Evolutionary conservation across 768 basidiomycete genomes (phyloP).

Genomic region (Naganishia antarctica): DNA sequence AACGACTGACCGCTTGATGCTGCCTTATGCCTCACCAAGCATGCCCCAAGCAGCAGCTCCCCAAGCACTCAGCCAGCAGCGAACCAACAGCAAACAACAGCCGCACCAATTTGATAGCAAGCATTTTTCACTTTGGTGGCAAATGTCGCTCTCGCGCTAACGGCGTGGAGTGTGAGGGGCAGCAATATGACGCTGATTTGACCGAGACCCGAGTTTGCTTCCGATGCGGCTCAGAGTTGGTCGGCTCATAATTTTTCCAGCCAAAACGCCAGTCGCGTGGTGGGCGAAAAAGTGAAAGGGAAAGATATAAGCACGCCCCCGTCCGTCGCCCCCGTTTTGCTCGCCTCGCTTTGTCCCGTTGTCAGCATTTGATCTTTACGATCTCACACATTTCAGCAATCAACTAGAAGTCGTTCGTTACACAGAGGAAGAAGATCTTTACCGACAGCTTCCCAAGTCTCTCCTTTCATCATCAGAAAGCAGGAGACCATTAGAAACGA

Average conservation of each 20-base stretch:
- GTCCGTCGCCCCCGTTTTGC: background rate
- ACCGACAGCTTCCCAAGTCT: slow-evolving; percentile 15
- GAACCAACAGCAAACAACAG: no score
- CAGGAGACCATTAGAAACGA: background rate
- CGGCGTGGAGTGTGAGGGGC: no score
- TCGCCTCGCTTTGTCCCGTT: background rate
- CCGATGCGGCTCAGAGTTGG: background rate
- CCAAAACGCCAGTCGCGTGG: background rate
- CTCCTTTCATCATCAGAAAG: slow-evolving; percentile 2
- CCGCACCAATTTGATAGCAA: no score
- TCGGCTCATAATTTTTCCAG: background rate
- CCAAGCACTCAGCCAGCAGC: no score
- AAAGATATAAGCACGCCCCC: background rate
- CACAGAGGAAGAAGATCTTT: slow-evolving; percentile 13
- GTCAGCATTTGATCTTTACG: slow-evolving; percentile 7
- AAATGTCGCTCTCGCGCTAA: no score
- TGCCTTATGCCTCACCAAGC: no score
- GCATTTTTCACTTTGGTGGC: no score
- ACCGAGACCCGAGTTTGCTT: background rate
- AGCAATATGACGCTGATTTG: no score
- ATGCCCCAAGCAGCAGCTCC: no score
- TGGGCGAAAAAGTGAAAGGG: background rate
- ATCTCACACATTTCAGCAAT: background rate
- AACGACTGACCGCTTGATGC: no score
- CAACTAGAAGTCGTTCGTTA: slow-evolving; percentile 20